Base-by-base conservation (phyloP, 306 rosid species). In the Cicer bijugum region DNA sequence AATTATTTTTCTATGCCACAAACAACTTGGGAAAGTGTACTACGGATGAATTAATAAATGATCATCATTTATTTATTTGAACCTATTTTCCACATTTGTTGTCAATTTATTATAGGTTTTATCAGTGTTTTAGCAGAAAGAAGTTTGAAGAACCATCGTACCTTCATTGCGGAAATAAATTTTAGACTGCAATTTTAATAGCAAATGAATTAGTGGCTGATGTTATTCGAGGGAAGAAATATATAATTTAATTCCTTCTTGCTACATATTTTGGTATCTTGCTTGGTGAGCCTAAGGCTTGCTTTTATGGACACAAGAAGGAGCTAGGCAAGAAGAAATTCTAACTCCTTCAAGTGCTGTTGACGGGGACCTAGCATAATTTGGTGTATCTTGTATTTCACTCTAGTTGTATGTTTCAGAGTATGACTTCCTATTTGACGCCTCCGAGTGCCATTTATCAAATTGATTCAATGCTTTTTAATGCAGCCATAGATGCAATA, bases 401-500 rank as follows among this genome's bases (percentile, higher is more conserved):
- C 2, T 58, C 9, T 58, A 33, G 42, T 58, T 58, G 9, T 12
- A 28, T 58, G 39, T 11, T 12, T 33, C 6, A 23, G 38, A 56
- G 12, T 56, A 9, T 53, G n/a, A 57, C 9, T 5, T 9, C 17
- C 19, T 58, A 14, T 39, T 16, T 64, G 48, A 64, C 42, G 33
- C 15, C 15, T 64, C 48, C 40, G 69, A 63, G 17, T 63, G 42
- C 37, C 4, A 19, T 64, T 64, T 7, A n/a, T 48, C n/a, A 35
- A 43, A 12, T 47, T 35, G 12, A 47, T 68, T 48, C 19, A 8
- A 8, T 28, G 58, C 73, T n/a, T 68, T 35, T 6, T 2, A 8
- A 67, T 33, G 20, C n/a, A 47, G 14, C 59, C 57, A 28, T 47
- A 67, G 33, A 12, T 33, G 60, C 60, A 64, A 40, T 68, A 37